Base-by-base conservation (phyloP, 1,139 yeast genomes). In the Geotrichum candidum region DNA sequence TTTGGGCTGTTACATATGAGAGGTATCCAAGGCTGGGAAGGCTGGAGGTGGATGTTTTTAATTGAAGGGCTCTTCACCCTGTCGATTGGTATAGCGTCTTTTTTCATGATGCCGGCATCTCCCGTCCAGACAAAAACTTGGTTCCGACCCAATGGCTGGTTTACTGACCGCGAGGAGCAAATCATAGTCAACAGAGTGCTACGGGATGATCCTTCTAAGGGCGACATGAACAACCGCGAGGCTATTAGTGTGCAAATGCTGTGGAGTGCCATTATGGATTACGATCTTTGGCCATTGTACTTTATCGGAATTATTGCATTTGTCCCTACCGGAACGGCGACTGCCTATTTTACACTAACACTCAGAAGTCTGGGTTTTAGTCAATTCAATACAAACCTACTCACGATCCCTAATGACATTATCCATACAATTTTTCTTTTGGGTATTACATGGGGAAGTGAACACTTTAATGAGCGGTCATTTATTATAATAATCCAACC, bases 161-260 rank as follows among this genome's bases (percentile, higher is more conserved):
- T 82, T 66, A 81, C 81, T 10, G 86, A 83, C 6, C 77, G 83
- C 33, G 88, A 86, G 68, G 84, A 82, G 65, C 83, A 81, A 62
- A 85, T 86, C 58, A 78, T 84, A 38, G 88, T 85, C 18, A 86
- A 86, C 67, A 78, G 85, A 63, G 77, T 86, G 1, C 74, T 86
- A 60, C 74, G 90, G 67, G 89, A 86, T 70, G 91, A 86, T 68
- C 90, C 90, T 6, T 74, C 82, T 0, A 86, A 86, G 72, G 88
- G 89, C 22, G 86, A 84, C 65, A 84, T 85, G 88, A 78, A 84
- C 69, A 86, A 86, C 69, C 78, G 88, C 64, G 83, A 84, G 67
- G 83, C 84, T 0, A 74, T 85, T 10, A 70, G 78, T 7, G 68
- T 73, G 25, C 73, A 67, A 57, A 77, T 77, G 59, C 69, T 85